Base-by-base conservation (phyloP, 2,329 filamentous ascomycete species). In the Beauveria caledonica region DNA sequence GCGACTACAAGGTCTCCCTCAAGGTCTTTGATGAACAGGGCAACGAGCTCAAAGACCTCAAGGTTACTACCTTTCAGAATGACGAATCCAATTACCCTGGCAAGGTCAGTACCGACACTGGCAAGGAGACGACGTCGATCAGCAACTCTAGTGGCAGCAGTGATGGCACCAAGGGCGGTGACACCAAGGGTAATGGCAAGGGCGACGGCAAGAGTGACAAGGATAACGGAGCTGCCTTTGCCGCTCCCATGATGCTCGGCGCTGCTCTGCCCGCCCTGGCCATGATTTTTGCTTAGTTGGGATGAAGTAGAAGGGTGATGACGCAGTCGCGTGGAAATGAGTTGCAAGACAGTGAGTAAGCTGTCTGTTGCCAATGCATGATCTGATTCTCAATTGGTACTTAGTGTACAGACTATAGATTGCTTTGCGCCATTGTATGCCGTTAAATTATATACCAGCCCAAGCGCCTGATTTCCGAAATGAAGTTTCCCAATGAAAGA, bases 1-100 rank as follows among this genome's bases (percentile, higher is more conserved):
- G 80, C 54, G 80, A 84, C 66, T 82, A 90, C 65, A 79, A 79
- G 40, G 83, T 91, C 61, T 71, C 68, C 56, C 68, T 78, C 63
- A 66, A 67, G 27, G 75, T 80, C 66, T 71, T 67, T 60, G 75
- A 77, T 62, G 68, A 71, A 5, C 68, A 76, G 39, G 78, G 78
- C 63, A 74, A 71, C 19, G 67, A 64, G 45, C 65, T 84, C 60
- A 72, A 69, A 48, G 70, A 70, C 68, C 76, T 85, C 52, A 76
- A 77, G 62, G 79, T 84, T 55, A 73, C 75, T 62, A 75, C 75
- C 23, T 72, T 82, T 1, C 63, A 66, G n/a, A 71, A 77, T 44
- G 72, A 79, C 61, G 70, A 75, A 60, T 72, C 73, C 66, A 82
- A 82, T 73, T 70, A 70, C 64, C 71, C 74, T 13, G 78, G 78